Evolutionary conservation across 2,329 filamentous ascomycete species (phyloP).

Genomic region (Fusarium dimerum): DNA sequence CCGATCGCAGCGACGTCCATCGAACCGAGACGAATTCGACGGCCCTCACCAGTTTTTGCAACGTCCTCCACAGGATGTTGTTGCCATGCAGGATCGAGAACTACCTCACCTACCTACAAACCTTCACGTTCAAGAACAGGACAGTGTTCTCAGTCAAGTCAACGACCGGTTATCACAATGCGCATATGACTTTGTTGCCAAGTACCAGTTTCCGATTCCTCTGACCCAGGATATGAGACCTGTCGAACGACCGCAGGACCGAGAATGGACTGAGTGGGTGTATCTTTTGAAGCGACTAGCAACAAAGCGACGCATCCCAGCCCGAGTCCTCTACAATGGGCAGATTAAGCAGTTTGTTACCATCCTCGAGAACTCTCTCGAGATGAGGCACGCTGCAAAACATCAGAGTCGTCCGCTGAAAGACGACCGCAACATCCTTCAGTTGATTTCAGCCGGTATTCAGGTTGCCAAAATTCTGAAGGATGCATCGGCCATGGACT

Average conservation of each 20-base stretch:
- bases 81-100: slow-evolving; percentile 77
- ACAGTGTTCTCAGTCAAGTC: slow-evolving; percentile 75
- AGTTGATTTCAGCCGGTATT: slow-evolving; percentile 82
- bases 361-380: slow-evolving; percentile 82
- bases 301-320: slow-evolving; percentile 82
- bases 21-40: slow-evolving; percentile 87
- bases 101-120: slow-evolving; percentile 81
- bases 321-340: slow-evolving; percentile 80
- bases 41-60: slow-evolving; percentile 82
- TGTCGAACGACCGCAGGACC: slow-evolving; percentile 71
- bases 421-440: slow-evolving; percentile 85
- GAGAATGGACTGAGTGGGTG: slow-evolving; percentile 92
- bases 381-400: slow-evolving; percentile 83
- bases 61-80: slow-evolving; percentile 67
- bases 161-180: slow-evolving; percentile 84
- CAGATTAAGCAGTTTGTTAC: slow-evolving; percentile 92
- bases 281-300: slow-evolving; percentile 83
- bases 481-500: slow-evolving; percentile 81
- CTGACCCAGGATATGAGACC: slow-evolving; percentile 80
- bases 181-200: slow-evolving; percentile 87
- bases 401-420: slow-evolving; percentile 81
- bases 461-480: slow-evolving; percentile 87
- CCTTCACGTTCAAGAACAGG: slow-evolving; percentile 80
- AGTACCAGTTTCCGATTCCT: slow-evolving; percentile 88
- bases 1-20: slow-evolving; percentile 66